Percentiles rank a stretch among this genome's conserved stretches.
Conservation (phyloP, 2,329 filamentous ascomycete species). For the Trichophyton schoenleinii region DNA sequence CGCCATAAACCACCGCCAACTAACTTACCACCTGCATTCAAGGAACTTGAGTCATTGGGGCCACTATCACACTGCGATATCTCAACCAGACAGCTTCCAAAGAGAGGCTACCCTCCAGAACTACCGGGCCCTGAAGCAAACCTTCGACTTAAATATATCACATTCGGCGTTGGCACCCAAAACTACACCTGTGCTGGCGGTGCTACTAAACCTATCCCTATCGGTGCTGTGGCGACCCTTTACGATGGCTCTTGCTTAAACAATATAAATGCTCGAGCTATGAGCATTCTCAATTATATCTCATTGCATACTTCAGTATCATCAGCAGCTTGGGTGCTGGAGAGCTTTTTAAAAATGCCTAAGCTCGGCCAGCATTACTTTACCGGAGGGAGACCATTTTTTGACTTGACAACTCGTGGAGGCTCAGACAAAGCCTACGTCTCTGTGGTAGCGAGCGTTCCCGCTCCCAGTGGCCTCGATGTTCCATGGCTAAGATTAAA, state of each 20-base stretch:
- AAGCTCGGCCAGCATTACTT: constrained; percentile 26
- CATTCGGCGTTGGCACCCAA: constrained; percentile 38
- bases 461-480: constrained; percentile 18
- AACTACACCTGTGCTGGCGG: constrained; percentile 36
- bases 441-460: constrained; percentile 19
- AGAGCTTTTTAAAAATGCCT: constrained; percentile 17
- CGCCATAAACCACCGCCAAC: neutral
- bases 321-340: constrained; percentile 14
- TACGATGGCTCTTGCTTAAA: constrained; percentile 33
- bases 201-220: constrained; percentile 23
- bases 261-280: neutral
- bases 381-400: constrained; percentile 19
- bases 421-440: constrained; percentile 18
- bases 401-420: constrained; percentile 22
- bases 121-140: constrained; percentile 22
- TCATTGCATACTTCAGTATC: neutral
- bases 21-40: neutral
- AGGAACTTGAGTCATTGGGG: neutral
- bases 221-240: constrained; percentile 36
- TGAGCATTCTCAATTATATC: constrained; percentile 4
- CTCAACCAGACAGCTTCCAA: constrained; percentile 4
- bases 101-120: constrained; percentile 13
- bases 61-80: neutral
- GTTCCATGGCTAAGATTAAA: constrained; percentile 26
- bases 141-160: constrained; percentile 32